Evolutionary conservation across 805 yeast genomes (phyloP).

Genomic region (Priceomyces carsonii): DNA sequence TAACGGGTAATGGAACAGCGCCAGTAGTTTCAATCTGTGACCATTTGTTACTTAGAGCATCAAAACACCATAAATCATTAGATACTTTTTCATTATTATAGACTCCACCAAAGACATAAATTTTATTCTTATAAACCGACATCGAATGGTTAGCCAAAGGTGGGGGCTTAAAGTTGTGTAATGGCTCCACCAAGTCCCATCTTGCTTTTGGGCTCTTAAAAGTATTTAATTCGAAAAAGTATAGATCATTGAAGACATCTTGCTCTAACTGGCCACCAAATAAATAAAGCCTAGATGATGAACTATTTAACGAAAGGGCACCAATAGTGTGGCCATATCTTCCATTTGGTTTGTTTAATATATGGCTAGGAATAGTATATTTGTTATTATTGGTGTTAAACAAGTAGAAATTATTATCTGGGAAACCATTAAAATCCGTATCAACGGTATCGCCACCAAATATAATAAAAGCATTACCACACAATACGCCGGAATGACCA

Average conservation of each 20-base stretch:
- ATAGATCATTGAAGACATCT: constrained; percentile 80
- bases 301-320: constrained; percentile 56
- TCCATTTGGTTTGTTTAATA: constrained; percentile 72
- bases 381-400: constrained; percentile 58
- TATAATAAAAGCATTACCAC: constrained; percentile 93
- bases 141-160: constrained; percentile 90
- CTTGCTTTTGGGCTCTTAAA: constrained; percentile 80
- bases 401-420: constrained; percentile 88
- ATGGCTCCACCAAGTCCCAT: constrained; percentile 75
- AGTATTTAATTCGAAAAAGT: constrained; percentile 82
- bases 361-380: constrained; percentile 46
- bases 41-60: constrained; percentile 72
- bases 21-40: constrained; percentile 69
- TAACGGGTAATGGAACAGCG: constrained; percentile 77
- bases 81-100: constrained; percentile 67
- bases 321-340: constrained; percentile 92
- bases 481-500: constrained; percentile 88
- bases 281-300: constrained; percentile 61
- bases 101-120: constrained; percentile 89
- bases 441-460: constrained; percentile 96
- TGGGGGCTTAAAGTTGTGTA: constrained; percentile 57
- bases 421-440: constrained; percentile 68
- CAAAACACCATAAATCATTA: constrained; percentile 79
- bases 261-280: constrained; percentile 95
- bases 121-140: constrained; percentile 72